Percentiles rank a stretch among this genome's conserved stretches.
These are phyloP conservation scores for Aspergillus japonicus DNA, from an alignment of 2,329 filamentous ascomycete genomes.

Conservation along the genomic window DNA sequence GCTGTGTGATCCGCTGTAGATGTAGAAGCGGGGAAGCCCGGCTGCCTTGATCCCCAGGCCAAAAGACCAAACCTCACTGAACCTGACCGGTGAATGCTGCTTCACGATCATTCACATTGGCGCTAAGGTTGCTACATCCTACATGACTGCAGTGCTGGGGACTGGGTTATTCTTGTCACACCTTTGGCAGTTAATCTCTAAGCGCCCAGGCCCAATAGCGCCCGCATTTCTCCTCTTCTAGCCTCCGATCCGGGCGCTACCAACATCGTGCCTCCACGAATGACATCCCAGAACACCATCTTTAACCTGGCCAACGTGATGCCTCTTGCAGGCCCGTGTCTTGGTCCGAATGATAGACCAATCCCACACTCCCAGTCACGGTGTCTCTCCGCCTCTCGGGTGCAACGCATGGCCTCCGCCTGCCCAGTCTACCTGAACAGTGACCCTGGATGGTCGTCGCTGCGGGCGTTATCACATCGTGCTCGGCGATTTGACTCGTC, in stretches of 20 bases:
- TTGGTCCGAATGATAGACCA: constrained; percentile 11
- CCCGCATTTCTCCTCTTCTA: constrained; percentile 22
- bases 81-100: neutral
- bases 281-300: constrained; percentile 15
- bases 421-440: neutral
- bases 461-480: constrained; percentile 35
- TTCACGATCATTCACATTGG: neutral
- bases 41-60: neutral
- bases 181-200: constrained; percentile 18
- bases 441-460: constrained; percentile 12
- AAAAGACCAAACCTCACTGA: neutral
- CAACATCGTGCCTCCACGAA: constrained; percentile 25
- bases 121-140: neutral
- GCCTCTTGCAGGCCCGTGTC: constrained; percentile 31
- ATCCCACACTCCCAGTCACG: constrained; percentile 1
- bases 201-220: constrained; percentile 25
- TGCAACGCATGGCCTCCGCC: constrained; percentile 7
- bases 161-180: neutral
- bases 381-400: constrained; percentile 1
- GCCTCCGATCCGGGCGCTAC: constrained; percentile 34
- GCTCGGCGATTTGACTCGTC: constrained; percentile 30
- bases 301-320: constrained; percentile 26
- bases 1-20: neutral
- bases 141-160: neutral
- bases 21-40: neutral